Evolutionary conservation across 179 eudicot genomes (phyloP), one percentile per base, ranked within the genome.

Genomic region (Silene noctiflora): DNA sequence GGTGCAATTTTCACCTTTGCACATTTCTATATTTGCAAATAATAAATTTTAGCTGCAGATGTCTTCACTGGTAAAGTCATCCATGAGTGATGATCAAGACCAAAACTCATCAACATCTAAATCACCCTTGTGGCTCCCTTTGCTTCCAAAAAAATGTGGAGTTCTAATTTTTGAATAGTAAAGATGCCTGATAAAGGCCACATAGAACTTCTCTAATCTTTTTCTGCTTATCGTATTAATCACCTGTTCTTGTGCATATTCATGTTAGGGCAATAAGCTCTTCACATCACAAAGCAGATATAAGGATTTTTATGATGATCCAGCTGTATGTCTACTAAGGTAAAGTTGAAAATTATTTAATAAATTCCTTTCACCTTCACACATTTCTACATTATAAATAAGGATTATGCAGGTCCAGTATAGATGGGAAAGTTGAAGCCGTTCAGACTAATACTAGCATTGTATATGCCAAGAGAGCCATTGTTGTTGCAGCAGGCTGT

Each of bases 401-500:
- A 25, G 60, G 35, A 56, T 73, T 62, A 14, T 75, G 83, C 84
- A 94, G 98, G 75, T 87, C 92, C 58, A 76, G 80, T 55, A 67
- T 59, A 25, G 81, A 76, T 72, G 89, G 91, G 44, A 88, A 81
- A 81, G 85, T 92, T 76, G 84, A 85, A 73, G 98, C 85, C 68
- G 84, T 94, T 78, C 85, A 85, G 82, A 94, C 98, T 78, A 73
- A 78, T 29, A 90, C 87, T 51, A 87, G 80, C 72, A 78, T 81
- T 20, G 65, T 94, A 67, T 81, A 83, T 74, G 78, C 87, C 79
- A 90, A 84, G 82, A 88, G 88, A 84, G 96, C 96, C 65, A 76
- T 92, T 42, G 75, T 94, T 25, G 76, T 92, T 79, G 97, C 97
- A 71, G 87, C 98, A 62, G 98, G 98, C 77, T 90, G 90, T 73